Percentiles rank a stretch among this genome's conserved stretches.
phyloP scores from a whole-genome alignment of 2,329 filamentous ascomycete genomes.

The Cucurbitaria berberidis region DNA sequence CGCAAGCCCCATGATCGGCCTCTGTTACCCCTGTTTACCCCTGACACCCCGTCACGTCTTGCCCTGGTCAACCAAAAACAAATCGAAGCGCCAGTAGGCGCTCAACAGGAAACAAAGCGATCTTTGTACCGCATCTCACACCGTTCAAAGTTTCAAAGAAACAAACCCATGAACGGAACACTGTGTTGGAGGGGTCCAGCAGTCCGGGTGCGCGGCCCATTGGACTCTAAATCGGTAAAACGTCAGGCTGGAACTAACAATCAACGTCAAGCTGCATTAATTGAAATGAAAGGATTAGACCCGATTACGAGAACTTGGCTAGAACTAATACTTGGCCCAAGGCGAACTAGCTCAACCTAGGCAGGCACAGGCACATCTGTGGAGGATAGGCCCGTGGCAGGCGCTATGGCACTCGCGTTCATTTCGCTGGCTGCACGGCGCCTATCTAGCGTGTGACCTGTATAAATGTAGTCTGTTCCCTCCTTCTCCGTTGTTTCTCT shows the following conservation, averaged over 20 bases:
- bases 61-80: slow-evolving; percentile 20
- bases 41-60: slow-evolving; percentile 26
- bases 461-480: slow-evolving; percentile 37
- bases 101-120: slow-evolving; percentile 8
- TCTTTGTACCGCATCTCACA: background rate
- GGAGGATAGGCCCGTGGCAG: slow-evolving; percentile 29
- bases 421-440: slow-evolving; percentile 31
- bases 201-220: slow-evolving; percentile 14
- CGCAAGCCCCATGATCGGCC: slow-evolving; percentile 28
- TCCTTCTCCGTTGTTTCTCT: slow-evolving; percentile 17
- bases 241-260: slow-evolving; percentile 17
- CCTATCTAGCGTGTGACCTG: slow-evolving; percentile 17
- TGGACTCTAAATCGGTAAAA: slow-evolving; percentile 18
- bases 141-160: background rate
- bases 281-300: slow-evolving; percentile 37
- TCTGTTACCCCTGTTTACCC: slow-evolving; percentile 33
- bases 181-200: slow-evolving; percentile 9
- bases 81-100: slow-evolving; percentile 21
- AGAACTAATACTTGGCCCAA: slow-evolving; percentile 22
- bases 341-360: slow-evolving; percentile 19
- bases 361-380: slow-evolving; percentile 33
- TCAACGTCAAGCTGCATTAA: slow-evolving; percentile 16
- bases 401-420: slow-evolving; percentile 32
- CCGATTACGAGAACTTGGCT: slow-evolving; percentile 25
- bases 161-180: slow-evolving; percentile 55